Percentiles rank a stretch among this genome's conserved stretches.
These are phyloP conservation scores for Blastomyces emzantsi DNA, from an alignment of 2,329 filamentous ascomycete genomes.

Conservation along the genomic window DNA sequence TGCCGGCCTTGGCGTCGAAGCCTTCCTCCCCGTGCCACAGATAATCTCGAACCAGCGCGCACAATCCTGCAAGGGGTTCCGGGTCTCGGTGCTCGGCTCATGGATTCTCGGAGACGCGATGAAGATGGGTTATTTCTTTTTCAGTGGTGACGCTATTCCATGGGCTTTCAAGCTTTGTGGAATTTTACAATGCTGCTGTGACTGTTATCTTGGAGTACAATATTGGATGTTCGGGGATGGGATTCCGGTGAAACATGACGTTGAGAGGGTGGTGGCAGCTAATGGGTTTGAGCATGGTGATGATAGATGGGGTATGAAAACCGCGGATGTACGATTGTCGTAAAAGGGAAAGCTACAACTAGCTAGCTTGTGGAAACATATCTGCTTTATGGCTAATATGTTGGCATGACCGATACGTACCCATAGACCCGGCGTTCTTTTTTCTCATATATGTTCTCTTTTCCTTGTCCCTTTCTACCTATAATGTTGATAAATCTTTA, in stretches of 20 bases:
- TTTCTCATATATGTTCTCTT: not conserved
- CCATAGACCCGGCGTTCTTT: conserved; percentile 4
- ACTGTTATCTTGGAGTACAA: conserved; percentile 40
- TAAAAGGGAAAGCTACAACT: not conserved
- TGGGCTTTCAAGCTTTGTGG: conserved; percentile 43
- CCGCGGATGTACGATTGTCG: conserved; percentile 13
- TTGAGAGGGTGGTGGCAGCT: not conserved
- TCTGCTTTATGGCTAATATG: conserved; percentile 6
- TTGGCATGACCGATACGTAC: conserved; percentile 1
- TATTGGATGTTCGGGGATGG: conserved; percentile 37
- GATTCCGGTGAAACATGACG: not conserved
- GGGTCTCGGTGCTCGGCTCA: conserved; percentile 39
- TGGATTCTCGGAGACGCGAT: conserved; percentile 43
- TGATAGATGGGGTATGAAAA: conserved; percentile 17
- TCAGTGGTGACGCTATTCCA: conserved; percentile 35
- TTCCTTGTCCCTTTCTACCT: not conserved
- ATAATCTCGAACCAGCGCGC: conserved; percentile 40
- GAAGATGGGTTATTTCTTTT: conserved; percentile 45
- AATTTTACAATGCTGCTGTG: conserved; percentile 42
- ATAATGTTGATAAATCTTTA: not conserved
- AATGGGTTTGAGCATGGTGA: conserved; percentile 1
- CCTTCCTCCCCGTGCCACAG: conserved; percentile 40
- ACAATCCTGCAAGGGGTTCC: conserved; percentile 42
- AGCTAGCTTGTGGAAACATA: not conserved
- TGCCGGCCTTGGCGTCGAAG: conserved; percentile 40